Evolutionary conservation across 2,329 filamentous ascomycete species (phyloP), one percentile per base, ranked within the genome.

Genomic region (Paraphaeosphaeria minitans): DNA sequence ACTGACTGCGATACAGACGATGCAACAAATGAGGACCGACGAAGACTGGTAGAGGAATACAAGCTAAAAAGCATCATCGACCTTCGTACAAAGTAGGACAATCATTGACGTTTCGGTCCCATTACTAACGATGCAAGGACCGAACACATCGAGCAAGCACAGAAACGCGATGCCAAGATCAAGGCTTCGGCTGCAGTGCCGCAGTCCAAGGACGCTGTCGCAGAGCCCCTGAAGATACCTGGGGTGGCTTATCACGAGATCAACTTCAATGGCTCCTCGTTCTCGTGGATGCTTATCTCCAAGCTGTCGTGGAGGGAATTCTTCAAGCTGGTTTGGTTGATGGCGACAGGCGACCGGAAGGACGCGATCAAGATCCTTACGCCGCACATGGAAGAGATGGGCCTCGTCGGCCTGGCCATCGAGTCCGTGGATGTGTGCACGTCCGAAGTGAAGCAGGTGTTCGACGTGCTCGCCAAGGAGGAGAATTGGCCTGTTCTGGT

Each of bases 11-110:
- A 41, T 75, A 83, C 75, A 83, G 92, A 96, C 70, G 87, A 92
- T 74, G 90, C 91, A 37, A 89, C 90, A 0, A 69, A 81, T 21
- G 72, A 80, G 37, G 93, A 96, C 76, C 84, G 85, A 56, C 73
- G 80, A 35, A 78, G 80, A 33, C 81, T 96, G 12, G 76, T 80
- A 10, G 77, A 87, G 8, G 82, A 86, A 33, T 83, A 89, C 65
- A 82, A 84, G 22, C 85, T 96, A 63, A 85, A 83, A 64, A 91
- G 87, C 2, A 85, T 96, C 42, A 84, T 96, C 59, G 93, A 96
- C 78, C 80, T 96, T 12, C 85, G 93, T 56, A 91, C 92, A 61
- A 87, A 89, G 87, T 91, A 82, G 59, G 75, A 60, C 39, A 19
- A 10, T 5, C 7, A 12, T 21, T 10, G n/a, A 37, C 3, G n/a